Evolutionary conservation across 805 yeast genomes (phyloP).

Genomic region (Candida sanyiensis): DNA sequence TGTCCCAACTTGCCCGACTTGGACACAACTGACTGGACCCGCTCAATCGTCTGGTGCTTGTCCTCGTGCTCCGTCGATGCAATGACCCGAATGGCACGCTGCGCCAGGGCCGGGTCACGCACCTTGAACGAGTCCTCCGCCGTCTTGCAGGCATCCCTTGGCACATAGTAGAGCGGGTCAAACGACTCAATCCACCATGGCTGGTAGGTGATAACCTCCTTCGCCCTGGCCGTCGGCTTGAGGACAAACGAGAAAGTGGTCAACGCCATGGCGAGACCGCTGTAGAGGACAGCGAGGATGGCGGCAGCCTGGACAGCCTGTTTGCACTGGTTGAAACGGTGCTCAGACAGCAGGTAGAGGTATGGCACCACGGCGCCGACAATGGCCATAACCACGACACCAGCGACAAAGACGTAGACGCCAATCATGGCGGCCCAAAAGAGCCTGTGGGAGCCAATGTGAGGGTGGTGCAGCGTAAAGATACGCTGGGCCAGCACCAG

Average conservation of each 20-base stretch:
- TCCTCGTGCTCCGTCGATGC: constrained; percentile 45
- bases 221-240: constrained; percentile 48
- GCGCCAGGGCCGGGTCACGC: constrained; percentile 33
- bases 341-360: constrained; percentile 44
- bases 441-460: constrained; percentile 46
- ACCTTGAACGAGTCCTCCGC: constrained; percentile 44
- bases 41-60: constrained; percentile 30
- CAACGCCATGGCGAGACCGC: constrained; percentile 46
- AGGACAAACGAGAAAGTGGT: constrained; percentile 46
- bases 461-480: constrained; percentile 75
- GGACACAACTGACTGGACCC: constrained; percentile 22
- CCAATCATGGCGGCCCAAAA: constrained; percentile 48
- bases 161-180: constrained; percentile 51
- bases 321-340: constrained; percentile 44
- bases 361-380: constrained; percentile 58
- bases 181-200: constrained; percentile 79
- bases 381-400: constrained; percentile 62
- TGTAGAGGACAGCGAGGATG: constrained; percentile 42
- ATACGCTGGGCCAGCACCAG: constrained; percentile 66
- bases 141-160: constrained; percentile 42
- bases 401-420: constrained; percentile 48
- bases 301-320: constrained; percentile 50
- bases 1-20: constrained; percentile 39
- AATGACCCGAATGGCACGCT: constrained; percentile 40
- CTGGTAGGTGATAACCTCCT: constrained; percentile 51